These are phyloP conservation scores for Nakazawaea populi DNA, from an alignment of 805 yeast genomes.

Conservation along the genomic window DNA sequence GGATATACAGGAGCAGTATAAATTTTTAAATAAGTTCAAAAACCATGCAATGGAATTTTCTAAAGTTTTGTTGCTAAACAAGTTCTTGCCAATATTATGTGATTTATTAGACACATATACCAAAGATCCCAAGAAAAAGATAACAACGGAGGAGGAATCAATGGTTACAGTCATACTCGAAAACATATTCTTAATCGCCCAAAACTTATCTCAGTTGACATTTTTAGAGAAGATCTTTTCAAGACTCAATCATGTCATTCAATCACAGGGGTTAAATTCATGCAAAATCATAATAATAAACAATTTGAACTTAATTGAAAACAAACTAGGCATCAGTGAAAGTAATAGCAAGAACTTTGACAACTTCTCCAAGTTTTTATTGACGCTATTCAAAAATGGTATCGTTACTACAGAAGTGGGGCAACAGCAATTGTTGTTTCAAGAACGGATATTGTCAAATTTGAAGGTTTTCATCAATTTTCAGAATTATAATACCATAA, in stretches of 20 bases:
- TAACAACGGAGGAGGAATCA: constrained; percentile 24
- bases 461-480: constrained; percentile 24
- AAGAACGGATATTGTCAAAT: constrained; percentile 25
- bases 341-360: constrained; percentile 17
- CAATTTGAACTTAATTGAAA: constrained; percentile 20
- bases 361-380: constrained; percentile 22
- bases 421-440: constrained; percentile 22
- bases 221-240: constrained; percentile 69
- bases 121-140: constrained; percentile 23
- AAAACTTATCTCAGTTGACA: constrained; percentile 64
- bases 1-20: constrained; percentile 55
- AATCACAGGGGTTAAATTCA: constrained; percentile 19
- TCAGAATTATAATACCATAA: constrained; percentile 48
- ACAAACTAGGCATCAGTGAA: constrained; percentile 23
- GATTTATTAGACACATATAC: constrained; percentile 37
- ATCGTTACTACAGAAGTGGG: constrained; percentile 12
- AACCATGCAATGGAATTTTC: constrained; percentile 55
- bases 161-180: constrained; percentile 42
- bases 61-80: constrained; percentile 49
- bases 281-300: constrained; percentile 25
- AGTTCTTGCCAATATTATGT: constrained; percentile 65
- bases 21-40: constrained; percentile 62
- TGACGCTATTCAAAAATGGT: constrained; percentile 27
- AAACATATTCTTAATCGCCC: constrained; percentile 58
- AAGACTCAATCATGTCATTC: constrained; percentile 23